Base-by-base conservation (phyloP, 2,329 filamentous ascomycete species). In the Xylariaceae sp. region DNA sequence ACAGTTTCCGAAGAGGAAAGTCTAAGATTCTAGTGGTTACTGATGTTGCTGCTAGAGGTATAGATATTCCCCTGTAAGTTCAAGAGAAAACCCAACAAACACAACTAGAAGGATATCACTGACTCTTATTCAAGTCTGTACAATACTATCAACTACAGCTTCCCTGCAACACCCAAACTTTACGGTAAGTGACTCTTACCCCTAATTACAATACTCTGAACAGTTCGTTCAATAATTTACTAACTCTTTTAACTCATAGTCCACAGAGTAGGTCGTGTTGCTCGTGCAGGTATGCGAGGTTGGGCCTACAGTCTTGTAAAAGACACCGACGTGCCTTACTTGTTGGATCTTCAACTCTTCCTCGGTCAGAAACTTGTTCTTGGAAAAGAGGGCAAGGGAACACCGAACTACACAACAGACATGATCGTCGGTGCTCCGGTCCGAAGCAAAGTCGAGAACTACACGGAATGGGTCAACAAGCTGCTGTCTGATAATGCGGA, bases 131-230 rank as follows among this genome's bases (percentile, higher is more conserved):
- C 7, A 37, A 62, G 61, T 51, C 81, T 99, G 41, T 92, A 91
- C 58, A 97, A 99, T 72, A 94, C 99, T 60, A 93, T 99, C 78
- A 97, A 99, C 78, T 99, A 96, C 75, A 93, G 97, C 71, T 99
- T 99, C 65, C 93, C 94, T 2, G 89, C 93, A 1, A 94, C 97
- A 69, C 91, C 94, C 17, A 99, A 99, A 76, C 87, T 99, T 48
- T 99, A 95, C 69, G 39, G 61, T 63, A 63, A 52, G 61, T 57
- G 18, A 61, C 53, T 30, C 13, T 37, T 18, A 18, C 17, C 17
- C 17, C 17, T 18, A 2, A 18, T 18, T 18, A 18, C 17, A 18
- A 18, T 18, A 18, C 17, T 18, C 17, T 2, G 17, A 18, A 18
- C 17, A 18, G 2, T 18, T 18, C 17, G 17, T 18, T 18, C 17